phyloP scores from a whole-genome alignment of 2,329 filamentous ascomycete species.

The Sclerotinia trifoliorum region DNA sequence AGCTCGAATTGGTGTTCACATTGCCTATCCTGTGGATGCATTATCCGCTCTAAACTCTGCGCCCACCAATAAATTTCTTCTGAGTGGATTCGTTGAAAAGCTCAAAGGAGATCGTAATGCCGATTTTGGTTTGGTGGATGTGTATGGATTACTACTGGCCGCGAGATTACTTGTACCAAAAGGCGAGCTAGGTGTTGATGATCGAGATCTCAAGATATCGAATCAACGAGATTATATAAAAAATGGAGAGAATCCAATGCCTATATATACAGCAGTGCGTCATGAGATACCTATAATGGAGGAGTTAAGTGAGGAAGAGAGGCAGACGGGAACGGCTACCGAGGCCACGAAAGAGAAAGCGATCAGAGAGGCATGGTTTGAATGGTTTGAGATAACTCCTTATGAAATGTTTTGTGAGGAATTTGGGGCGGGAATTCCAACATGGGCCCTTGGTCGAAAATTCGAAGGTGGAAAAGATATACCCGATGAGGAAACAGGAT shows the following conservation, averaged over 20 bases:
- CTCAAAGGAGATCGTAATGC: conserved; percentile 77
- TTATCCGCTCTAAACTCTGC: conserved; percentile 79
- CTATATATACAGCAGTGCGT: conserved; percentile 92
- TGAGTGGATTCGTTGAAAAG: conserved; percentile 89
- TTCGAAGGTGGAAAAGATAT: conserved; percentile 72
- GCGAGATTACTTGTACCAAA: conserved; percentile 82
- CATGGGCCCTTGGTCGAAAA: conserved; percentile 83
- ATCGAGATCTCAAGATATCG: conserved; percentile 84
- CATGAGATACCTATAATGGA: conserved; percentile 82
- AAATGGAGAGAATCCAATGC: conserved; percentile 78
- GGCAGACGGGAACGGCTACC: conserved; percentile 40
- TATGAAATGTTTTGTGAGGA: conserved; percentile 97
- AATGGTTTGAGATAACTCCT: conserved; percentile 95
- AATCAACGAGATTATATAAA: conserved; percentile 77
- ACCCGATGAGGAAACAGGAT: conserved; percentile 62
- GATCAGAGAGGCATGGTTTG: conserved; percentile 81
- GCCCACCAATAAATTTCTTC: conserved; percentile 87
- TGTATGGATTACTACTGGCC: conserved; percentile 84
- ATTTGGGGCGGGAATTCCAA: conserved; percentile 85
- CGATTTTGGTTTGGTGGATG: conserved; percentile 86
- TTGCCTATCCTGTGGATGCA: conserved; percentile 86
- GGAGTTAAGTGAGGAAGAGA: conserved; percentile 42
- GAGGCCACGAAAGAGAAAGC: conserved; percentile 53
- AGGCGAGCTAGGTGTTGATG: conserved; percentile 74
- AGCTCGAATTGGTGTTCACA: conserved; percentile 78